These are phyloP conservation scores for Phytophthora capsici DNA, from an alignment of 352 stramenopile species.

Conservation along the genomic window DNA sequence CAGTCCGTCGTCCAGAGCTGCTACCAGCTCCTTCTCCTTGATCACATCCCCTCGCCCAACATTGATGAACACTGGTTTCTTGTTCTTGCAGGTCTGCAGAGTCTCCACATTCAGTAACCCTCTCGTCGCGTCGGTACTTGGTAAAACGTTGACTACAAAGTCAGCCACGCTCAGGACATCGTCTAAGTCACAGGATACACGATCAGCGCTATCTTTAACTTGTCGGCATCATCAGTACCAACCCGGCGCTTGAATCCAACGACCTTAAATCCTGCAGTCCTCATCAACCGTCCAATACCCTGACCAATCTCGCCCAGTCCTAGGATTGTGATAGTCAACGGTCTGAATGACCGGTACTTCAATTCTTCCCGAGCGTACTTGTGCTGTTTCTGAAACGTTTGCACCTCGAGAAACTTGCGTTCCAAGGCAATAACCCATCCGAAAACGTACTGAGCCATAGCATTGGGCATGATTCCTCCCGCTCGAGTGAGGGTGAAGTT, in stretches of 20 bases:
- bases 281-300: constrained; percentile 56
- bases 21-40: constrained; percentile 64
- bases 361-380: constrained; percentile 36
- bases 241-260: constrained; percentile 69
- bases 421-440: constrained; percentile 46
- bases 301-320: constrained; percentile 72
- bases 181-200: constrained; percentile 51
- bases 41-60: constrained; percentile 89
- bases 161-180: constrained; percentile 63
- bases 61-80: constrained; percentile 88
- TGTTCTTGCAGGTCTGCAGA: constrained; percentile 49
- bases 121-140: constrained; percentile 82
- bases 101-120: constrained; percentile 57
- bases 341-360: constrained; percentile 39
- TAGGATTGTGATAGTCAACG: constrained; percentile 59
- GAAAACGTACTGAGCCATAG: constrained; percentile 60
- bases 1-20: constrained; percentile 64
- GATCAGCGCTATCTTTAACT: constrained; percentile 33
- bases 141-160: constrained; percentile 86
- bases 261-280: constrained; percentile 60
- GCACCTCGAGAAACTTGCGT: constrained; percentile 53
- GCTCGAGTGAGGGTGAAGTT: constrained; percentile 50
- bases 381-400: constrained; percentile 33
- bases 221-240: constrained; percentile 8
- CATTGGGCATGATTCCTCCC: constrained; percentile 50